Evolutionary conservation across 495 filamentous ascomycete genomes (phyloP).

Genomic region (Aspergillus cristatus): DNA sequence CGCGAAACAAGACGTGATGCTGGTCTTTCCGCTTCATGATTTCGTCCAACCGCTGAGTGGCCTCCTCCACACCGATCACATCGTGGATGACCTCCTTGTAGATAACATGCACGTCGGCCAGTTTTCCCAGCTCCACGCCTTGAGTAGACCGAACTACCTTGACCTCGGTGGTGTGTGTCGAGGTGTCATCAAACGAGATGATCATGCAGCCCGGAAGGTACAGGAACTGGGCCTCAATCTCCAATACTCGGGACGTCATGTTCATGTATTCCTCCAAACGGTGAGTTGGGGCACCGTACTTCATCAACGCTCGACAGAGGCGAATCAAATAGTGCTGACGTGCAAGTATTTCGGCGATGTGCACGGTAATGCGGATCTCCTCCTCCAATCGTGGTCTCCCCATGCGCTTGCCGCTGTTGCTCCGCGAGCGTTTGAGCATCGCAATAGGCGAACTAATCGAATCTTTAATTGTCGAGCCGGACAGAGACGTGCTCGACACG

Average conservation of each 20-base stretch:
- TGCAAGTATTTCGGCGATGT: slow-evolving; percentile 75
- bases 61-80: slow-evolving; percentile 75
- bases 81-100: slow-evolving; percentile 95
- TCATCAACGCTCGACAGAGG: slow-evolving; percentile 82
- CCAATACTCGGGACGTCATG: slow-evolving; percentile 80
- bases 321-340: slow-evolving; percentile 78
- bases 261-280: slow-evolving; percentile 79
- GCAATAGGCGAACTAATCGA: slow-evolving; percentile 22
- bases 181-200: slow-evolving; percentile 82
- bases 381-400: slow-evolving; percentile 43
- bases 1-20: slow-evolving; percentile 60
- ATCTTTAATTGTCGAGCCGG: slow-evolving; percentile 38
- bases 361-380: slow-evolving; percentile 74
- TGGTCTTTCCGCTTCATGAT: slow-evolving; percentile 55
- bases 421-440: slow-evolving; percentile 38
- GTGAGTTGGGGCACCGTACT: slow-evolving; percentile 70
- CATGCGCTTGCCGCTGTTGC: slow-evolving; percentile 38
- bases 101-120: slow-evolving; percentile 77
- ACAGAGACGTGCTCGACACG: slow-evolving; percentile 39
- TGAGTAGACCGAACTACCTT: slow-evolving; percentile 71
- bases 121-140: slow-evolving; percentile 74
- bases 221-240: slow-evolving; percentile 85
- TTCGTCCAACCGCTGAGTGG: slow-evolving; percentile 57
- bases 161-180: slow-evolving; percentile 87
- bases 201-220: slow-evolving; percentile 96